A percentile compares a stretch with the other conserved stretches of the same genome.
These are phyloP conservation scores for Aspergillus asperescens DNA, from an alignment of 495 filamentous ascomycete genomes.

Conservation along the genomic window DNA sequence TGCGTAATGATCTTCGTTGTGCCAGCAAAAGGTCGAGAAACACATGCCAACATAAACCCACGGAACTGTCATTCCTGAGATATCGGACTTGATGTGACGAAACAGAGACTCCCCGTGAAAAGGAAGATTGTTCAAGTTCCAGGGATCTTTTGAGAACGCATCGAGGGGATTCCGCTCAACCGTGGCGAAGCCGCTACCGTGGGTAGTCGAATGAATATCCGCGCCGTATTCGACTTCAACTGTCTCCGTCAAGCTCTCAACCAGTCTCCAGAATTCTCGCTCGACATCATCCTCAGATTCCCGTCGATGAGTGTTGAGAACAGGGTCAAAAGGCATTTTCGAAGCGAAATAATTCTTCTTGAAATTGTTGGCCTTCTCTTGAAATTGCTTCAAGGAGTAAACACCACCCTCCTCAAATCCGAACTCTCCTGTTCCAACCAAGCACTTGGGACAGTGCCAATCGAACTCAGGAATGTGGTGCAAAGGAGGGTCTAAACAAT, in stretches of 20 bases:
- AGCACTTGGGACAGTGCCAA: constrained; percentile 93
- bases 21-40: constrained; percentile 99
- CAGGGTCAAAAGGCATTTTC: constrained; percentile 84
- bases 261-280: constrained; percentile 92
- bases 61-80: constrained; percentile 99
- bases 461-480: constrained; percentile 74
- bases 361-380: constrained; percentile 92
- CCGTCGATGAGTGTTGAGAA: constrained; percentile 68
- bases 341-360: constrained; percentile 88
- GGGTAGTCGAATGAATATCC: constrained; percentile 97
- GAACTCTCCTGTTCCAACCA: constrained; percentile 95
- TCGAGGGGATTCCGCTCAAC: constrained; percentile 86
- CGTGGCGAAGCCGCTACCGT: constrained; percentile 96
- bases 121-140: constrained; percentile 94
- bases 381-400: constrained; percentile 93
- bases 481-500: constrained; percentile 85
- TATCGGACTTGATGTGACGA: constrained; percentile 94
- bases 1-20: constrained; percentile 96
- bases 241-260: constrained; percentile 87
- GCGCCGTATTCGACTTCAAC: constrained; percentile 98
- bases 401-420: constrained; percentile 96
- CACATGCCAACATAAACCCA: constrained; percentile 99
- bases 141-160: constrained; percentile 79
- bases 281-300: constrained; percentile 96
- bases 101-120: constrained; percentile 90